Evolutionary conservation across 2,329 filamentous ascomycete genomes (phyloP).

Genomic region (Pestalotiopsis sp.): DNA sequence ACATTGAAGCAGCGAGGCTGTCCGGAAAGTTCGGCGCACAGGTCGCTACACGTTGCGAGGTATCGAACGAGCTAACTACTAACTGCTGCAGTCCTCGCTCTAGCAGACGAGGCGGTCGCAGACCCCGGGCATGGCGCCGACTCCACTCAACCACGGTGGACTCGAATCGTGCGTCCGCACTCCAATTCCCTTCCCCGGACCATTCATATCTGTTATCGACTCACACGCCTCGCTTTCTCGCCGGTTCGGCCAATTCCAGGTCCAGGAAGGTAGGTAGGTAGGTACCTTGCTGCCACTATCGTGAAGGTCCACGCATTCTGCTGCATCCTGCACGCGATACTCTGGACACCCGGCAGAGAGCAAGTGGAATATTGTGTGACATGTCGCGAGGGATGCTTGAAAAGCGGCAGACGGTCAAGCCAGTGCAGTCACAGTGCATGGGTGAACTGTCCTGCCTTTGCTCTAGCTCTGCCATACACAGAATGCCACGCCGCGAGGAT

Average conservation of each 20-base stretch:
- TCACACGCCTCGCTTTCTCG: neutral
- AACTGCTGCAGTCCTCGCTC: slow-evolving; percentile 1
- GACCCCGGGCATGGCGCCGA: neutral
- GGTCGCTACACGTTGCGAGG: neutral
- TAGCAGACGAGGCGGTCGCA: slow-evolving; percentile 9
- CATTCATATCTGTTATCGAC: neutral
- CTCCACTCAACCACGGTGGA: neutral
- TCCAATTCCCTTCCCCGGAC: neutral
- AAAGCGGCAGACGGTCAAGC: neutral
- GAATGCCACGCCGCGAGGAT: neutral
- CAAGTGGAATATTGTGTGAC: neutral
- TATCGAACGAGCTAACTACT: neutral
- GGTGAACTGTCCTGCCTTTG: too few species aligned
- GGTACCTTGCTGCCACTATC: neutral
- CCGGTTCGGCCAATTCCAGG: neutral
- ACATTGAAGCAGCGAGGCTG: neutral
- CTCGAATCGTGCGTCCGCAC: slow-evolving; percentile 3
- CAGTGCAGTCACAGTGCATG: neutral
- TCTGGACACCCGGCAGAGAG: neutral
- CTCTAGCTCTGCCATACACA: neutral
- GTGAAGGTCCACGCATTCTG: neutral
- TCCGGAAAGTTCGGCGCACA: neutral
- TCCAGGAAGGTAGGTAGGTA: neutral
- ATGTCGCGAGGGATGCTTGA: neutral
- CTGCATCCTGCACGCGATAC: neutral